Evolutionary conservation across 164 flowering plant genomes (phyloP), one percentile per base, ranked within the genome.

Genomic region (Macadamia tetraphylla): DNA sequence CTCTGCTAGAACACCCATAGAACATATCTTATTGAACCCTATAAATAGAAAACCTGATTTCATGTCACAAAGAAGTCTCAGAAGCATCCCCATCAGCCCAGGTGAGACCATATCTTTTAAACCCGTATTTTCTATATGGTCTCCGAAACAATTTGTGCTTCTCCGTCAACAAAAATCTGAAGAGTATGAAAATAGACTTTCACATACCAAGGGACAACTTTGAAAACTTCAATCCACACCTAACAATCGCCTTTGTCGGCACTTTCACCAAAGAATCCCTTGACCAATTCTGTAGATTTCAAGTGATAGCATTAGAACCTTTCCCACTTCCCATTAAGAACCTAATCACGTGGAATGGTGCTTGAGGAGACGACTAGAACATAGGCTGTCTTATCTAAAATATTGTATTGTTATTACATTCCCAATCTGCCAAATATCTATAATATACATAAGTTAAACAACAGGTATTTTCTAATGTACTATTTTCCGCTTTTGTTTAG

Each of bases 261-360:
- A 70, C 77, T 73, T 48, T 73, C 29, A 63, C 63, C 67, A 43
- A 61, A 48, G 14, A 77, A 60, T 18, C 61, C 69, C 60, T 75
- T 71, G 48, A 49, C 69, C 31, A 63, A 59, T 35, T 68, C 71
- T 31, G 83, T 77, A 68, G 94, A 79, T 74, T 74, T 81, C 74
- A 94, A 79, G 85, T 82, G 72, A 94, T 81, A 63, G 95, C 97
- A 72, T 92, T 87, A 30, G 94, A 85, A 77, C 98, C 98, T 73
- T 92, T 92, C 69, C 98, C 98, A 79, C 97, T 94, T 69, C 98
- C 98, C 86, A 90, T 87, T 67, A 92, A 77, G 73, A 87, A 94
- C 78, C 98, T 85, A 76, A 74, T 90, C 52, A 87, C 84, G 65
- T 75, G 88, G 60, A 92, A 80, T 40, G 97, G 98, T 70, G 95